phyloP scores from a whole-genome alignment of 2,329 filamentous ascomycete species.

The Aureobasidium sp. region DNA sequence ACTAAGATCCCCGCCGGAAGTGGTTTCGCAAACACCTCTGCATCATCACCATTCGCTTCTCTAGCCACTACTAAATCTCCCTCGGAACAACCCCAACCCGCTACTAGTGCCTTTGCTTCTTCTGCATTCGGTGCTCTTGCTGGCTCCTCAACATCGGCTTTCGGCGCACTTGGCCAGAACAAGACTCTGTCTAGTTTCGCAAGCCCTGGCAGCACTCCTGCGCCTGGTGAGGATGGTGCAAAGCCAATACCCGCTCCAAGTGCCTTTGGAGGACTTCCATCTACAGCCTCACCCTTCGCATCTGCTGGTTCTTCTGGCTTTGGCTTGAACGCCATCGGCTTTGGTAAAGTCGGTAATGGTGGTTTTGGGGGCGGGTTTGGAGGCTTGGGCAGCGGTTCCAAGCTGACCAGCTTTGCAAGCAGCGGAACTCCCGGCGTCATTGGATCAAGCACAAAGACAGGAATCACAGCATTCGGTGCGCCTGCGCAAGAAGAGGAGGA shows the following conservation, averaged over 20 bases:
- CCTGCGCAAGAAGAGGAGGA: constrained; percentile 55
- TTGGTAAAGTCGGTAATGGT: constrained; percentile 32
- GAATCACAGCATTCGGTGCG: constrained; percentile 67
- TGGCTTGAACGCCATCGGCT: constrained; percentile 33
- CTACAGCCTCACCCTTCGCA: constrained; percentile 28
- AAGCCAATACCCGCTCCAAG: constrained; percentile 17
- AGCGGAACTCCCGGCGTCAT: constrained; percentile 35
- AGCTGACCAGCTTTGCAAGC: constrained; percentile 59
- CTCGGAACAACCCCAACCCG: constrained; percentile 29
- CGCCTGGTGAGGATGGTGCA: constrained; percentile 10
- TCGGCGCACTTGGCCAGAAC: constrained; percentile 26
- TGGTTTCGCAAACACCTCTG: constrained; percentile 38
- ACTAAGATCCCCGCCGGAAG: constrained; percentile 29
- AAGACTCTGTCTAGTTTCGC: constrained; percentile 25
- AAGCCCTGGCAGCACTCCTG: constrained; percentile 13
- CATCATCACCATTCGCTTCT: constrained; percentile 41
- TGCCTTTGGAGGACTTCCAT: constrained; percentile 31
- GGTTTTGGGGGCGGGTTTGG: constrained; percentile 36
- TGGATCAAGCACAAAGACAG: constrained; percentile 44
- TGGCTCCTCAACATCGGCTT: constrained; percentile 29
- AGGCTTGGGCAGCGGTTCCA: constrained; percentile 29
- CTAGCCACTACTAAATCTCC: constrained; percentile 32
- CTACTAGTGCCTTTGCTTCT: constrained; percentile 42
- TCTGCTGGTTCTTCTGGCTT: constrained; percentile 21
- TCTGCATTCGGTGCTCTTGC: constrained; percentile 40